Base-by-base conservation (phyloP, 441 rosid species). In the Gossypium gossypioides region DNA sequence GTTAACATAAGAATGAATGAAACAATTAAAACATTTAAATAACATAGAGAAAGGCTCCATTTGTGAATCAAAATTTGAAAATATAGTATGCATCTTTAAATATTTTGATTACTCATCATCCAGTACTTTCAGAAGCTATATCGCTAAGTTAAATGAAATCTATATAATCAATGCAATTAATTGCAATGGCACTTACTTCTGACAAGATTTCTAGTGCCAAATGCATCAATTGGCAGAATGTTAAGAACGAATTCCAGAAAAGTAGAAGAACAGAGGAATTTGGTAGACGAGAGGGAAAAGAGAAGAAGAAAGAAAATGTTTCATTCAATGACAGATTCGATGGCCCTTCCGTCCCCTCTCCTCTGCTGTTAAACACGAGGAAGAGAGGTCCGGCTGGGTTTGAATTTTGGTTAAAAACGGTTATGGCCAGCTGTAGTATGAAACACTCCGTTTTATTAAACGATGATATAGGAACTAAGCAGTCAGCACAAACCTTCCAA, bases 401-500 rank as follows among this genome's bases (percentile, higher is more conserved):
- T 42, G 48, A 42, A 42, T 42, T 42, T 42, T 13, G 48, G 48
- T 42, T 42, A 42, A 42, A 42, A 42, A 10, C n/a, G 1, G 10
- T 42, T 42, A 42, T 42, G 48, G 48, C 48, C 48, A 42, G 48
- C 48, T 42, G 13, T 42, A 42, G 48, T 2, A 42, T 42, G 48
- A 9, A 42, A 42, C n/a, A 10, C 48, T 2, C 13, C 4, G 48
- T 42, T 42, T 42, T 6, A 42, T 42, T 42, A 42, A 42, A 10
- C 48, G 48, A 10, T 10, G 48, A 10, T 54, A 52, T 27, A 48
- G 44, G 55, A 67, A 5, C 12, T 21, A 68, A 52, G 48, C 61
- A 32, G 65, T 61, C 8, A 42, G 40, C 66, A 80, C 80, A 82
- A 68, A 95, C 99, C 99, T 95, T 95, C 97, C 68, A 92, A 84